Evolutionary conservation across 1,284 basidiomycete species (phyloP).

Genomic region (Phlebopus sp.): DNA sequence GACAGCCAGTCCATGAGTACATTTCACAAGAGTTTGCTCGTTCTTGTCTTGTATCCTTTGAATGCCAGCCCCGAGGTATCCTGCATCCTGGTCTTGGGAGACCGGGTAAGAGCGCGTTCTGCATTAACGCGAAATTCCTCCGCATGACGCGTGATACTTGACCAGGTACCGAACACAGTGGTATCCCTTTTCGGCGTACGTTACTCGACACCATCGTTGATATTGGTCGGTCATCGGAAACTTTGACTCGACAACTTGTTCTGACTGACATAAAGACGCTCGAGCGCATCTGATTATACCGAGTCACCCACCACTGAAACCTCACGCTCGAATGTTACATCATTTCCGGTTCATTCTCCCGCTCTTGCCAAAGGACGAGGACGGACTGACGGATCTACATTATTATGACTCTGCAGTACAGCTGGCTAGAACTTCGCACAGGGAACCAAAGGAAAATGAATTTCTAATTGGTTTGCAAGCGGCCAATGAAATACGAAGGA

Average conservation of each 20-base stretch:
- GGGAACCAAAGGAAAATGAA: constrained; percentile 69
- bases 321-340: constrained; percentile 67
- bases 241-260: constrained; percentile 1
- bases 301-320: constrained; percentile 56
- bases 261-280: constrained; percentile 42
- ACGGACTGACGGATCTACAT: constrained; percentile 62
- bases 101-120: constrained; percentile 49
- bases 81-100: constrained; percentile 80
- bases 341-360: constrained; percentile 73
- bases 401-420: constrained; percentile 78
- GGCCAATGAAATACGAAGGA: constrained; percentile 57
- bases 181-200: constrained; percentile 58
- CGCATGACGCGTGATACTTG: background rate
- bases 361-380: constrained; percentile 57
- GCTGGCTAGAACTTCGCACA: constrained; percentile 61
- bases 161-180: constrained; percentile 56
- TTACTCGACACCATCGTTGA: constrained; percentile 64
- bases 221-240: constrained; percentile 49
- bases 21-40: constrained; percentile 79
- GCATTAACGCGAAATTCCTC: background rate
- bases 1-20: constrained; percentile 68
- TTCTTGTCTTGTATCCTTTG: constrained; percentile 72
- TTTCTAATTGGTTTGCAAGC: constrained; percentile 65
- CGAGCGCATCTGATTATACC: constrained; percentile 65
- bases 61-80: constrained; percentile 70